These are phyloP conservation scores for Aspergillus avenaceus DNA, from an alignment of 495 filamentous ascomycete species.

Conservation along the genomic window DNA sequence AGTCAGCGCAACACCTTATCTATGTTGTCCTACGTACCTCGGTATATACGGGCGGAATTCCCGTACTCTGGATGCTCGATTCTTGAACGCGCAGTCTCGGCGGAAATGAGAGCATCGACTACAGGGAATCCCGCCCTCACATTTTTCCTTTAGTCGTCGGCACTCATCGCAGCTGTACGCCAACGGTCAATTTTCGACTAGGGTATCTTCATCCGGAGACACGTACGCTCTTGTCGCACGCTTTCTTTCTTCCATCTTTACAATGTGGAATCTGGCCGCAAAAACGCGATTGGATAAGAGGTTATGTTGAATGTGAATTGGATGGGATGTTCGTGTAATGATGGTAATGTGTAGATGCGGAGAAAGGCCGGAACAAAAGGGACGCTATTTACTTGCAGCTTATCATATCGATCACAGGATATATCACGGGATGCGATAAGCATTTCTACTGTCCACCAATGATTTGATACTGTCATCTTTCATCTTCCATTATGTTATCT, in stretches of 20 bases:
- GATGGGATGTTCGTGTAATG: too few relatives aligned
- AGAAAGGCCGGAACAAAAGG: too few relatives aligned
- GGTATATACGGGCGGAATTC: conserved; percentile 15
- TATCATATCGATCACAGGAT: too few relatives aligned
- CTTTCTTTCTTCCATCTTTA: neutral
- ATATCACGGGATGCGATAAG: too few relatives aligned
- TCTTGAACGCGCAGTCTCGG: conserved; percentile 24
- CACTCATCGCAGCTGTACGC: conserved; percentile 21
- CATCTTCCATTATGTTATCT: too few relatives aligned
- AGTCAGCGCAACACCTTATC: too few relatives aligned
- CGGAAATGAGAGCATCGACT: conserved; percentile 25
- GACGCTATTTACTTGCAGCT: too few relatives aligned
- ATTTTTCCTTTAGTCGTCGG: conserved; percentile 25
- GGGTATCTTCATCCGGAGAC: neutral
- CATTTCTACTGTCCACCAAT: too few relatives aligned
- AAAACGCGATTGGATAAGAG: neutral
- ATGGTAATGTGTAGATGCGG: too few relatives aligned
- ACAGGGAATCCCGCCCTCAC: conserved; percentile 30
- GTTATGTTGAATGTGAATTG: too few relatives aligned
- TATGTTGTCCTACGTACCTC: neutral
- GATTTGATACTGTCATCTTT: too few relatives aligned
- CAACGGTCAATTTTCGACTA: neutral
- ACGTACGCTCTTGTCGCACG: neutral
- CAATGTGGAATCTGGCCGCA: neutral
- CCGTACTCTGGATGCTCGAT: conserved; percentile 5